These are phyloP conservation scores for Tricholoma terreum DNA, from an alignment of 768 basidiomycete species.

Conservation along the genomic window DNA sequence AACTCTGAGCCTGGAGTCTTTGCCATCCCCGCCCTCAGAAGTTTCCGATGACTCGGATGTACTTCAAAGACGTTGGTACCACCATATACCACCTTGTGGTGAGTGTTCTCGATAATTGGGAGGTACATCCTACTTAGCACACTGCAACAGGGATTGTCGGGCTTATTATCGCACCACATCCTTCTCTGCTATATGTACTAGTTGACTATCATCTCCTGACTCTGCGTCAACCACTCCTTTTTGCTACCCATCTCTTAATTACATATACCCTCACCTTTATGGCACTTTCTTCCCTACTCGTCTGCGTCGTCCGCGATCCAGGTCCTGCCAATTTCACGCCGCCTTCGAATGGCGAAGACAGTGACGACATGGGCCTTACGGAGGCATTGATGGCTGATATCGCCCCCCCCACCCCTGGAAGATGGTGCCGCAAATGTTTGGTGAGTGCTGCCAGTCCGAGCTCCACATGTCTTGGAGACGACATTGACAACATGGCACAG, in stretches of 20 bases:
- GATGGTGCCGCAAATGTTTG: constrained; percentile 80
- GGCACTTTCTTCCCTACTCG: constrained; percentile 68
- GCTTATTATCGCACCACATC: constrained; percentile 69
- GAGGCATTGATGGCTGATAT: constrained; percentile 61
- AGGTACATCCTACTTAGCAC: neutral
- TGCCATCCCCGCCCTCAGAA: neutral
- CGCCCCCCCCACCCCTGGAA: constrained; percentile 51
- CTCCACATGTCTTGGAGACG: neutral
- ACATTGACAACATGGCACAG: constrained; percentile 20
- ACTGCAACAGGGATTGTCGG: constrained; percentile 36
- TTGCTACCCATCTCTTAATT: constrained; percentile 52
- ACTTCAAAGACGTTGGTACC: constrained; percentile 49
- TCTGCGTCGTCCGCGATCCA: constrained; percentile 72
- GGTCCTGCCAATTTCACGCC: constrained; percentile 49
- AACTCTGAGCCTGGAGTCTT: constrained; percentile 4
- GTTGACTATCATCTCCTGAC: constrained; percentile 63
- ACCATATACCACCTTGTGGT: constrained; percentile 59
- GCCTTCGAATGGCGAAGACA: constrained; percentile 24
- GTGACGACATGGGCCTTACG: constrained; percentile 46
- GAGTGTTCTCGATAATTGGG: constrained; percentile 17
- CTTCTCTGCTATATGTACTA: constrained; percentile 66
- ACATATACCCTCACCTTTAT: constrained; percentile 68
- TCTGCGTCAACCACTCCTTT: constrained; percentile 42
- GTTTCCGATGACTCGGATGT: constrained; percentile 1
- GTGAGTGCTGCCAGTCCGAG: constrained; percentile 26